Evolutionary conservation across 805 yeast genomes (phyloP).

Genomic region (Soucietia sequanensis): DNA sequence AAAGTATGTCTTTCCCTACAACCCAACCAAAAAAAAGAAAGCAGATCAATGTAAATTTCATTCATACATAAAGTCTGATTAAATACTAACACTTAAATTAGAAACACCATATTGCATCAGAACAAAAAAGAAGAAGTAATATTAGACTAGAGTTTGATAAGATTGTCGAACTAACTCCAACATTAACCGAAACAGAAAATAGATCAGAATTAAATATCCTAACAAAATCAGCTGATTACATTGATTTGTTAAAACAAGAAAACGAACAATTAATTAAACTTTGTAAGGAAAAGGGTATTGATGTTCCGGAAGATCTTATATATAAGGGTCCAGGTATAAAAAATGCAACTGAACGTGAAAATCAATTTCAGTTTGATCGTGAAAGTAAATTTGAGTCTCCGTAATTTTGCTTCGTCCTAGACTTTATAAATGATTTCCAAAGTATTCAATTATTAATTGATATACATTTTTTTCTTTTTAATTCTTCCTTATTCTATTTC

Average conservation of each 20-base stretch:
- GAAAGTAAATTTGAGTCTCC: too few relatives aligned
- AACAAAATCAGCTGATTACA: constrained; percentile 58
- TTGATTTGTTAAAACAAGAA: constrained; percentile 49
- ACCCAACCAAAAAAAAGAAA: too few relatives aligned
- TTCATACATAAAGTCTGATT: not conserved
- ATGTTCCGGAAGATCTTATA: constrained; percentile 39
- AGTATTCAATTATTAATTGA: too few relatives aligned
- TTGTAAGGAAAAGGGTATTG: constrained; percentile 41
- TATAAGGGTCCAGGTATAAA: constrained; percentile 24
- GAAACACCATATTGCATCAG: constrained; percentile 81
- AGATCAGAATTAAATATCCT: constrained; percentile 79
- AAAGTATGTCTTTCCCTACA: constrained; percentile 20
- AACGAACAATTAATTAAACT: constrained; percentile 44
- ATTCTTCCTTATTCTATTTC: too few relatives aligned
- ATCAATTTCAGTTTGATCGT: not conserved
- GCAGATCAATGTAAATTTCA: not conserved
- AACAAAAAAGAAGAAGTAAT: constrained; percentile 82
- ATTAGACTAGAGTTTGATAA: constrained; percentile 80
- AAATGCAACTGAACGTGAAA: not conserved
- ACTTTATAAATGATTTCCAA: too few relatives aligned
- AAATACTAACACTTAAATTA: constrained; percentile 26
- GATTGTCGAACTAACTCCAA: constrained; percentile 74
- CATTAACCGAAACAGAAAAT: constrained; percentile 62
- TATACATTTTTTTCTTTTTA: too few relatives aligned
- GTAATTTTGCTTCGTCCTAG: too few relatives aligned